Percentiles rank a stretch among this genome's conserved stretches.
Evolutionary conservation across 2,329 filamentous ascomycete genomes (phyloP).

Genomic region (Cladophialophora bantiana): DNA sequence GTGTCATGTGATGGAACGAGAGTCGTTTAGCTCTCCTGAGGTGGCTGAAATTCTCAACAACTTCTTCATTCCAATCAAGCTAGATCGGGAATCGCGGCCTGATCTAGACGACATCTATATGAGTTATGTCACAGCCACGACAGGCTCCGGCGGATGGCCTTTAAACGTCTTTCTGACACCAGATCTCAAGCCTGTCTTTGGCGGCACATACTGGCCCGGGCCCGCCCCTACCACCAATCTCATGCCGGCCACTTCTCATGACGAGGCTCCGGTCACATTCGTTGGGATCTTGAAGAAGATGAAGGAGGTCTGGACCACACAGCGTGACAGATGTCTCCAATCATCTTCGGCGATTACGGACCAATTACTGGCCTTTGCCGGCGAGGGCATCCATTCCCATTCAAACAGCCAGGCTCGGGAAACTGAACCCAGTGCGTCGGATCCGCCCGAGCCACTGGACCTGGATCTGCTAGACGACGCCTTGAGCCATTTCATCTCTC

Average conservation of each 20-base stretch:
- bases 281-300: constrained; percentile 83
- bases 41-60: constrained; percentile 84
- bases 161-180: constrained; percentile 96
- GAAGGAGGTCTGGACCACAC: constrained; percentile 75
- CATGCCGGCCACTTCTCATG: constrained; percentile 45
- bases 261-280: constrained; percentile 74
- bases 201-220: constrained; percentile 93
- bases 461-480: constrained; percentile 92
- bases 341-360: constrained; percentile 82
- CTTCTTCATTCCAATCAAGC: constrained; percentile 86
- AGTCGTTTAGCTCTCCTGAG: constrained; percentile 84
- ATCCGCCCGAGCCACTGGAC: constrained; percentile 74
- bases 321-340: constrained; percentile 80
- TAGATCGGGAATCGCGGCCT: constrained; percentile 92
- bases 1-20: constrained; percentile 89
- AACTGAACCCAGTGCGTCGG: constrained; percentile 46
- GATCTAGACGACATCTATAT: constrained; percentile 97
- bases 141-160: constrained; percentile 89
- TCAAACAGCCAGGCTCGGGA: constrained; percentile 37
- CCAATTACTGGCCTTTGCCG: constrained; percentile 84
- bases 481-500: constrained; percentile 76
- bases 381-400: constrained; percentile 73
- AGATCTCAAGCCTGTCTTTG: constrained; percentile 90
- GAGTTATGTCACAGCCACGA: constrained; percentile 96
- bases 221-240: constrained; percentile 64